A percentile compares a stretch with the other conserved stretches of the same genome.
Conservation (phyloP, 352 stramenopile species). For the Elongisporangium senticosum region DNA sequence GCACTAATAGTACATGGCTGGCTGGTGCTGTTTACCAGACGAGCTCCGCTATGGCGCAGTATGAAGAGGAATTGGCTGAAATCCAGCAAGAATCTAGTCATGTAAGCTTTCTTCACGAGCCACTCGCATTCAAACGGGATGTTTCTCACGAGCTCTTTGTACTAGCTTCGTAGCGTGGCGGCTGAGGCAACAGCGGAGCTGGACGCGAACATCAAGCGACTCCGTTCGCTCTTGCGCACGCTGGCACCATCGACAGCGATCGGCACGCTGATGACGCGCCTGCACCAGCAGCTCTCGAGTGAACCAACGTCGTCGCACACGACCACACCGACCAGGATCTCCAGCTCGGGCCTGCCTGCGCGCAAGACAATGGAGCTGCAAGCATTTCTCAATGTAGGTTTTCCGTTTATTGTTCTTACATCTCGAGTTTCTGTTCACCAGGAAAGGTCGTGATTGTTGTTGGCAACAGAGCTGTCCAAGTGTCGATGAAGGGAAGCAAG, state of each 20-base stretch:
- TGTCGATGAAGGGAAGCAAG: conserved; percentile 57
- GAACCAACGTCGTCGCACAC: conserved; percentile 13
- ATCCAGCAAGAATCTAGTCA: conserved; percentile 54
- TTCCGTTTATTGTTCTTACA: conserved; percentile 1
- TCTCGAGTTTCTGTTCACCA: conserved; percentile 13
- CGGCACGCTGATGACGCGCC: conserved; percentile 66
- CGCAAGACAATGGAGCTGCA: conserved; percentile 65
- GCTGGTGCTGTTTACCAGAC: conserved; percentile 17
- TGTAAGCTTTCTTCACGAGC: conserved; percentile 19
- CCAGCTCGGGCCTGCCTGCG: conserved; percentile 13
- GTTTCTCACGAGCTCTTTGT: conserved; percentile 3
- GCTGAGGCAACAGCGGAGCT: conserved; percentile 55
- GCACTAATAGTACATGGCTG: neutral
- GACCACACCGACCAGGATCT: conserved; percentile 2
- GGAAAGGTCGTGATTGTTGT: conserved; percentile 2
- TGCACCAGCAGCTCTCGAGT: conserved; percentile 63
- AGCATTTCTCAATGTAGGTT: conserved; percentile 54
- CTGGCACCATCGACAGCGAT: conserved; percentile 51
- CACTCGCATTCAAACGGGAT: neutral
- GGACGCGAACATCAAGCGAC: conserved; percentile 38
- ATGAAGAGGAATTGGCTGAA: conserved; percentile 53
- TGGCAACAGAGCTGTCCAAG: conserved; percentile 62
- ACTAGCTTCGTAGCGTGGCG: conserved; percentile 40
- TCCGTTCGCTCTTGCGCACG: conserved; percentile 62
- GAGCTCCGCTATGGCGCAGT: conserved; percentile 60